Evolutionary conservation across 352 stramenopile species (phyloP).

Genomic region (Phytophthora tentaculata): DNA sequence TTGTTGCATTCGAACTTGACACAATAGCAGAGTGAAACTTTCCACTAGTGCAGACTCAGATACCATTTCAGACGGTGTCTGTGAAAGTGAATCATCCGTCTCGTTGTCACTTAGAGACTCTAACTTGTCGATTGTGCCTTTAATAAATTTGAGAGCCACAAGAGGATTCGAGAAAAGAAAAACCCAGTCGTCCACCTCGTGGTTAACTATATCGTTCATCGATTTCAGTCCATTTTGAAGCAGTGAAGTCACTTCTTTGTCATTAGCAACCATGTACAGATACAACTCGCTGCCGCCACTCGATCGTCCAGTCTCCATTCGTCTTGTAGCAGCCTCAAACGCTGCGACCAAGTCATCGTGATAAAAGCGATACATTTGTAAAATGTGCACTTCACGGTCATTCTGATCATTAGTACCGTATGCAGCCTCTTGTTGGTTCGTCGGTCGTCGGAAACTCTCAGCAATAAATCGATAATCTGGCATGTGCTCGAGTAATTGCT

Average conservation of each 20-base stretch:
- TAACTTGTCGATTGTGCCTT: constrained; percentile 32
- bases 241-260: constrained; percentile 39
- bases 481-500: constrained; percentile 50
- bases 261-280: constrained; percentile 46
- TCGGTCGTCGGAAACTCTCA: constrained; percentile 35
- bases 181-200: constrained; percentile 27
- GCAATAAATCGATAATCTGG: constrained; percentile 58
- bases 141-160: constrained; percentile 41
- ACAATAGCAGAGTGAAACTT: constrained; percentile 49
- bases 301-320: constrained; percentile 8
- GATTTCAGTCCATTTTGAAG: constrained; percentile 46
- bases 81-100: constrained; percentile 6
- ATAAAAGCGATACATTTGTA: constrained; percentile 61
- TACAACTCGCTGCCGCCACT: constrained; percentile 37
- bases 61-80: constrained; percentile 8
- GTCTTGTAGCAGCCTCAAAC: constrained; percentile 32
- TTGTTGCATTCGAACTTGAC: constrained; percentile 46
- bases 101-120: constrained; percentile 30
- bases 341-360: constrained; percentile 36
- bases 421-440: constrained; percentile 1
- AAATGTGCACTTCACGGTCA: constrained; percentile 25
- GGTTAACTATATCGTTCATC: neutral
- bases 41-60: constrained; percentile 19
- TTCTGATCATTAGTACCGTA: neutral
- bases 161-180: constrained; percentile 53